phyloP scores from a whole-genome alignment of 176 grass and related monocot genomes.

The Carex myosuroides region DNA sequence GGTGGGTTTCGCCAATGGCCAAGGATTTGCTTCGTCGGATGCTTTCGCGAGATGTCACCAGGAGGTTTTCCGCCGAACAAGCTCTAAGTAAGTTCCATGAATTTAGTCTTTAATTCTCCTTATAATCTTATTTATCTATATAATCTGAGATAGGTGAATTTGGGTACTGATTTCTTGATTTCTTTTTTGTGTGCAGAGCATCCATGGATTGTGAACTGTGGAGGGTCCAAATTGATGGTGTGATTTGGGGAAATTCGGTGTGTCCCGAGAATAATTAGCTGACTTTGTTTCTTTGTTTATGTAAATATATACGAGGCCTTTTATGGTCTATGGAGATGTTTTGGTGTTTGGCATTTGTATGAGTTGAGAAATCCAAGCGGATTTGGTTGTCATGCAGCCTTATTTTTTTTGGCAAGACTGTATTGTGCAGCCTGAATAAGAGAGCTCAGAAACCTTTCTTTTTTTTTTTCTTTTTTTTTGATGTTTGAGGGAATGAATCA shows the following conservation, averaged over 20 bases:
- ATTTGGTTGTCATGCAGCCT: neutral
- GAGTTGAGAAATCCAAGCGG: neutral
- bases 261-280: neutral
- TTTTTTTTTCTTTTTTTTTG: neutral
- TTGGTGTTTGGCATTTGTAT: neutral
- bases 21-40: conserved; percentile 78
- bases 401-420: neutral
- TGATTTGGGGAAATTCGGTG: neutral
- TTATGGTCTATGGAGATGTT: neutral
- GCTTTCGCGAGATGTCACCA: conserved; percentile 62
- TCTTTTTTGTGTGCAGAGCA: conserved; percentile 24
- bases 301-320: neutral
- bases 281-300: neutral
- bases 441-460: neutral
- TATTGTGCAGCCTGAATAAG: neutral
- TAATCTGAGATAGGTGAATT: neutral
- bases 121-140: neutral
- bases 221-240: conserved; percentile 11
- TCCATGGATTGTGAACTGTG: conserved; percentile 52
- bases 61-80: conserved; percentile 64
- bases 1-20: conserved; percentile 47
- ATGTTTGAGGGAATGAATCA: neutral
- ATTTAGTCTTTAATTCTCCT: neutral
- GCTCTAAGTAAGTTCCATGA: conserved; percentile 35
- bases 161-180: neutral